Evolutionary conservation across 768 basidiomycete species (phyloP).

Genomic region (Boletus fagicola): DNA sequence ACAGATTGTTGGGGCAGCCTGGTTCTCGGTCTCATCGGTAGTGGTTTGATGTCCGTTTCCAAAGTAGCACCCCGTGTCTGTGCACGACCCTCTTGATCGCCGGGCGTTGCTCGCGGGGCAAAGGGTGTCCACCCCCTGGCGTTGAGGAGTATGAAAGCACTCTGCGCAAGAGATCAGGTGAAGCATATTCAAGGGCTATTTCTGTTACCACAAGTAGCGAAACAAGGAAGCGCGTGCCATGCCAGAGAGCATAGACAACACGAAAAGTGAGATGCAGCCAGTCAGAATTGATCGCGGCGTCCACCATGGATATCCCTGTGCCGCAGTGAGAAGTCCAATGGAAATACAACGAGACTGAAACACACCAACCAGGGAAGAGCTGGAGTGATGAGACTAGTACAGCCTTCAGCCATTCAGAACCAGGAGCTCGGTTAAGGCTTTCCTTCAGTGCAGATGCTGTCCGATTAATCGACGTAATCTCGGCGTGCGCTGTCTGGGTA

Average conservation of each 20-base stretch:
- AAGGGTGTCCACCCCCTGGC: conserved; percentile 20
- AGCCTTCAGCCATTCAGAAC: conserved; percentile 25
- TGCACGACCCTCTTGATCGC: neutral
- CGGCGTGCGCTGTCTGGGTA: conserved; percentile 38
- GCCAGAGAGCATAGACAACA: conserved; percentile 30
- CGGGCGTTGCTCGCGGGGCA: neutral
- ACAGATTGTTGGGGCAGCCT: too few relatives aligned
- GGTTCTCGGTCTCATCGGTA: neutral
- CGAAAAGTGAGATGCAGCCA: conserved; percentile 27
- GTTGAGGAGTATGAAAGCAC: conserved; percentile 36
- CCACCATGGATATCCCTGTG: conserved; percentile 12
- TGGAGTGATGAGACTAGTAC: conserved; percentile 12
- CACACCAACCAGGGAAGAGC: conserved; percentile 25
- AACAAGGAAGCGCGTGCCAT: conserved; percentile 31
- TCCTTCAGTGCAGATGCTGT: conserved; percentile 36
- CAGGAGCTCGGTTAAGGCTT: conserved; percentile 22
- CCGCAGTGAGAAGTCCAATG: neutral
- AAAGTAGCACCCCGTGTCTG: neutral
- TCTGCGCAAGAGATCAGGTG: conserved; percentile 29
- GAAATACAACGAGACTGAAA: neutral
- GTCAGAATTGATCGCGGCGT: conserved; percentile 25
- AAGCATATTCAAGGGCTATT: neutral
- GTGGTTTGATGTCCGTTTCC: conserved; percentile 10
- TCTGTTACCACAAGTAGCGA: conserved; percentile 44
- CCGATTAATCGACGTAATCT: conserved; percentile 47